Base-by-base conservation (phyloP, 75 land plant species). In the Pinus tabuliformis region DNA sequence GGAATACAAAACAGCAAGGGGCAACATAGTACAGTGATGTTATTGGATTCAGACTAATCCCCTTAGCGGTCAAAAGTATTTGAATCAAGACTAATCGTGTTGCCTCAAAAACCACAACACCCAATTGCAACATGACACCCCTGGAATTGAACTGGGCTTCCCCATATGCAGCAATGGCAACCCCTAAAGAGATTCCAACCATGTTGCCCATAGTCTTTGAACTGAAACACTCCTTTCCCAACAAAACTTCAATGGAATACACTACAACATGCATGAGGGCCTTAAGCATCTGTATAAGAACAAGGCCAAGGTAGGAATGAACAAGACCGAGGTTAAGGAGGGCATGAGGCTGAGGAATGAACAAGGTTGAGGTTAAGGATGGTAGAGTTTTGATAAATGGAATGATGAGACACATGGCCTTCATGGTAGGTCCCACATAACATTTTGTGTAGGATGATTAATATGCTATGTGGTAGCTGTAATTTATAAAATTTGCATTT, bases 11-110 rank as follows among this genome's bases (percentile, higher is more conserved):
- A 62, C 81, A 79, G 56, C 81, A 79, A 22, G 81, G 81, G 4
- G 81, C 81, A 33, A 79, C 49, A 73, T 79, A 79, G 54, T 79
- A 79, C 64, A 79, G 79, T 28, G 81, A 18, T 16, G 81, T 79
- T 33, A 79, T 79, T 16, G 79, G 76, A 60, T 79, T 59, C 42
- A 79, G 11, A 42, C 66, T 79, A 36, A 79, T 79, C 24, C 81
- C 81, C 63, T 76, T 75, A 33, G 81, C 59, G 3, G 65, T 79
- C 30, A 79, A n/a, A 42, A 79, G 81, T 12, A 79, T 76, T 36
- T 79, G 81, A 71, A 79, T 79, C 81, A 79, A 71, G 39, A 79
- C 81, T 52, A 79, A 79, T 57, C 79, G 22, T 21, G 81, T 79
- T 58, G 81, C 81, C 28, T 79, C 81, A 76, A 79, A 79, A 11